Conservation (phyloP, 2,329 filamentous ascomycete species). For the Aspergillus terreus region DNA sequence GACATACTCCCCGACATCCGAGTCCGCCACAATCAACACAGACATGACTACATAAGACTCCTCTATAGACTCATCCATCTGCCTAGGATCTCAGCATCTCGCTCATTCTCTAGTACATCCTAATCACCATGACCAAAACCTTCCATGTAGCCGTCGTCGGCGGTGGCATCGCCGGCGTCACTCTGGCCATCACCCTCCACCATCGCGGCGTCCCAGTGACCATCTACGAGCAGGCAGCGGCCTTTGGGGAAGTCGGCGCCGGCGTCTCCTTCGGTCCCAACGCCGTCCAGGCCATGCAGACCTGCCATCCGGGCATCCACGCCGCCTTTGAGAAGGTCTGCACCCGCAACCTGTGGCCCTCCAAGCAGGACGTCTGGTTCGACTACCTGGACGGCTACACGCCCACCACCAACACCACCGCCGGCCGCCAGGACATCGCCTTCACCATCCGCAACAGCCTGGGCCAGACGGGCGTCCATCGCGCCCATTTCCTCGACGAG, state of each 20-base stretch:
- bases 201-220: constrained; percentile 28
- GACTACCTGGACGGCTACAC: constrained; percentile 20
- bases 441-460: constrained; percentile 22
- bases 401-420: constrained; percentile 2
- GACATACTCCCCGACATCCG: neutral
- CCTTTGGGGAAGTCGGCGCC: constrained; percentile 37
- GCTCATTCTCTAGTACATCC: neutral
- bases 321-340: constrained; percentile 31
- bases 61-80: too few relatives aligned
- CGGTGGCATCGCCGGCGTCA: constrained; percentile 36
- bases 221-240: constrained; percentile 35
- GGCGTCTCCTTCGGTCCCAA: constrained; percentile 38
- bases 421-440: constrained; percentile 16
- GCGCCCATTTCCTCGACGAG: constrained; percentile 34
- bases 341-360: constrained; percentile 30
- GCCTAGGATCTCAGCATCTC: neutral
- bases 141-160: constrained; percentile 32
- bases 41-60: too few relatives aligned
- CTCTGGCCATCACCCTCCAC: constrained; percentile 34
- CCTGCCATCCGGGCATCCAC: constrained; percentile 25
- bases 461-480: constrained; percentile 24
- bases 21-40: neutral
- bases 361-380: constrained; percentile 24
- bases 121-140: constrained; percentile 9
- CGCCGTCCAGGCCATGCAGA: constrained; percentile 24